These are phyloP conservation scores for Peronospora farinosa DNA, from an alignment of 352 stramenopile genomes.

Conservation along the genomic window DNA sequence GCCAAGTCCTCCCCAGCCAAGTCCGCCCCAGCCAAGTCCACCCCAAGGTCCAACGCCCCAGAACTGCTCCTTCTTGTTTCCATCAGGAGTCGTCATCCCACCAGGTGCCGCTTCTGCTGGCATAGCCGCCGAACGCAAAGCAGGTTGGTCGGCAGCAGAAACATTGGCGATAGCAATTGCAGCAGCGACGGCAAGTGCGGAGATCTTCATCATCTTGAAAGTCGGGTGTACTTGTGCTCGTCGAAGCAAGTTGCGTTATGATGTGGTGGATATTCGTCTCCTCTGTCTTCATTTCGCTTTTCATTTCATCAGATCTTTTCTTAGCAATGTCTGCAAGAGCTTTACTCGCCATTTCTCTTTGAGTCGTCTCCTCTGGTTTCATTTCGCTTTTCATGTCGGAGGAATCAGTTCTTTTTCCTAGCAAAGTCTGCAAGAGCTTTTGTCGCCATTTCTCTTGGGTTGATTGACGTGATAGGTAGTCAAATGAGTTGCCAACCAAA, in stretches of 20 bases:
- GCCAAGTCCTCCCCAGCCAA: background rate
- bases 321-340: background rate
- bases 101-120: conserved; percentile 1
- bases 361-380: too few relatives aligned
- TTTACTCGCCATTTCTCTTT: too few relatives aligned
- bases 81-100: background rate
- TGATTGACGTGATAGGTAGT: background rate
- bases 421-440: too few relatives aligned
- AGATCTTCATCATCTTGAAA: conserved; percentile 15
- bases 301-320: background rate
- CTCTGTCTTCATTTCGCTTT: background rate
- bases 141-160: conserved; percentile 16
- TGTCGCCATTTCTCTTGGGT: too few relatives aligned
- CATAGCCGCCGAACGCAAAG: conserved; percentile 2
- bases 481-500: background rate
- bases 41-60: conserved; percentile 14
- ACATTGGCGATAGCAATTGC: conserved; percentile 13
- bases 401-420: too few relatives aligned
- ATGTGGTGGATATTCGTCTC: background rate
- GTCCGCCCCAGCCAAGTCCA: conserved; percentile 6
- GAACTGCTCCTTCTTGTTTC: conserved; percentile 9
- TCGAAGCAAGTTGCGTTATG: conserved; percentile 16
- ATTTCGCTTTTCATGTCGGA: too few relatives aligned
- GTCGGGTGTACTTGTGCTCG: background rate
- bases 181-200: conserved; percentile 8